Conservation (phyloP, 192 early-diverging fungal genomes). For the Chytriomyces sp. region DNA sequence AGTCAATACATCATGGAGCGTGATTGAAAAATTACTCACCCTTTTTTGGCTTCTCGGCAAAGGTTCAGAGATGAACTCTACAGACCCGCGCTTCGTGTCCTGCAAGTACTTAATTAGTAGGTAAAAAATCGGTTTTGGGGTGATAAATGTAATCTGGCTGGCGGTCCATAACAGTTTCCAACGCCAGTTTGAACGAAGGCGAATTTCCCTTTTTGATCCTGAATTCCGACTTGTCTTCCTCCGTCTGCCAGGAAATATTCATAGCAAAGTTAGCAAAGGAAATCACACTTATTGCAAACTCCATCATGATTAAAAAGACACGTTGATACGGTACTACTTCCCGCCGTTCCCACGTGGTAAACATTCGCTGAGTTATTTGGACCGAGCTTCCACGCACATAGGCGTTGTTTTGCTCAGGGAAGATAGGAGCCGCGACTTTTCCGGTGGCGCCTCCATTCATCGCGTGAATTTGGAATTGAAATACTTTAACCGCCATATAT, state of each 20-base stretch:
- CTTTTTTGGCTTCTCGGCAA: conserved; percentile 22
- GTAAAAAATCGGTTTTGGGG: not conserved
- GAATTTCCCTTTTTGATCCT: conserved; percentile 3
- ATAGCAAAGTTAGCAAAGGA: conserved; percentile 33
- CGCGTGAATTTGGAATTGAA: no score
- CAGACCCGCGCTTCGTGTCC: not conserved
- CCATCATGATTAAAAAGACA: conserved; percentile 27
- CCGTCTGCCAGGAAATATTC: conserved; percentile 22
- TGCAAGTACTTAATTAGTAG: not conserved
- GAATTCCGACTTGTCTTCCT: not conserved
- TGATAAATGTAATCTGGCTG: conserved; percentile 11
- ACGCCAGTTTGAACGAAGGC: conserved; percentile 22
- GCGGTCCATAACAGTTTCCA: conserved; percentile 26
- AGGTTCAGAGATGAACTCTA: conserved; percentile 39
- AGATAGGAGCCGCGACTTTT: conserved; percentile 32
- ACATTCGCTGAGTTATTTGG: no score
- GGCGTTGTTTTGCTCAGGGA: conserved; percentile 33
- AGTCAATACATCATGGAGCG: not conserved
- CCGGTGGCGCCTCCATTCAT: no score
- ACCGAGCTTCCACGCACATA: no score
- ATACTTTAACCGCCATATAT: no score
- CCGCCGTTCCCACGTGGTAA: no score
- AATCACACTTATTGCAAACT: conserved; percentile 38
- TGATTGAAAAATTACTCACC: no score
- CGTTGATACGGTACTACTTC: no score